A percentile compares a stretch with the other conserved stretches of the same genome.
Evolutionary conservation across 495 filamentous ascomycete species (phyloP).

Genomic region (Penicillium crystallinum): DNA sequence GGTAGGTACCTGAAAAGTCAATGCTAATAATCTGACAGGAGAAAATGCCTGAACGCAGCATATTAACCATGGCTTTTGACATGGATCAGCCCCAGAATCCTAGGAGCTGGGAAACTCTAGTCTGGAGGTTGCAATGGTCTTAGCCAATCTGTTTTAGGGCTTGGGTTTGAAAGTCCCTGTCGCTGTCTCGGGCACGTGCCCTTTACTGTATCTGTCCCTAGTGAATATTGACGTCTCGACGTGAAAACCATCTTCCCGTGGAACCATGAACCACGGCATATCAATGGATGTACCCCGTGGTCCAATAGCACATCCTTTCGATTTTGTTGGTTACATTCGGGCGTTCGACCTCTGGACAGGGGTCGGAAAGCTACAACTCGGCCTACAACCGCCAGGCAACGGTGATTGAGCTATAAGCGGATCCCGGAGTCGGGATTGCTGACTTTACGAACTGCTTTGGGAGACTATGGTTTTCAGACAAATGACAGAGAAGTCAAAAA

Average conservation of each 20-base stretch:
- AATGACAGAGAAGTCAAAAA: background rate
- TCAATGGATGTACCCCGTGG: conserved; percentile 1
- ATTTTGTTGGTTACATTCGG: conserved; percentile 20
- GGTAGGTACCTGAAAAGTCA: conserved; percentile 19
- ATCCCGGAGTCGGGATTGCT: conserved; percentile 11
- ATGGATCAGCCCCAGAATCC: conserved; percentile 10
- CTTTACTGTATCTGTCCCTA: background rate
- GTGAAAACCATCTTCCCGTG: conserved; percentile 1
- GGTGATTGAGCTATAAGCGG: background rate
- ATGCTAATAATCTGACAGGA: conserved; percentile 8
- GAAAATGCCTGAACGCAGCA: conserved; percentile 15
- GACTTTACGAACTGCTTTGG: background rate
- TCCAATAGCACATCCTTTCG: conserved; percentile 8
- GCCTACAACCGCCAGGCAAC: conserved; percentile 4
- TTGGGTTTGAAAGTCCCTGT: background rate
- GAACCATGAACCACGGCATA: background rate
- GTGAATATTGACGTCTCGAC: conserved; percentile 10
- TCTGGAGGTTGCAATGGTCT: conserved; percentile 15
- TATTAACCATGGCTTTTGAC: conserved; percentile 13
- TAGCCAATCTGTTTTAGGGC: background rate
- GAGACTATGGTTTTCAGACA: background rate
- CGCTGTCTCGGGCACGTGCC: conserved; percentile 19
- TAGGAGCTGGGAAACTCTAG: background rate
- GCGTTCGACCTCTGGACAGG: conserved; percentile 15
- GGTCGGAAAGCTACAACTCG: conserved; percentile 4